Evolutionary conservation across 129 eudicot genomes (phyloP).

Genomic region (Solidago caesia): DNA sequence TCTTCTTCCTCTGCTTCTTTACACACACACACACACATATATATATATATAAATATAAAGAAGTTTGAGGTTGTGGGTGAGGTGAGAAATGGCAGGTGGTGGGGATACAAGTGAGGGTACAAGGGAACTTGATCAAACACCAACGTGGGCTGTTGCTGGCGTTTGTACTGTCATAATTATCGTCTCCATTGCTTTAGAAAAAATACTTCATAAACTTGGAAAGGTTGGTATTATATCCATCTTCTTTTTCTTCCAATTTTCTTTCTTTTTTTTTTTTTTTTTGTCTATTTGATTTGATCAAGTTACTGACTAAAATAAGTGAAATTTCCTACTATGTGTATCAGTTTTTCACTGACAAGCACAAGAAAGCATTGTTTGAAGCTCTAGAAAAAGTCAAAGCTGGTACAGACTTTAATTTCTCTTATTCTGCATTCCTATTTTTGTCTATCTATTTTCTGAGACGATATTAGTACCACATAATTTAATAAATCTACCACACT

Average conservation of each 20-base stretch:
- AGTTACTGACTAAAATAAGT: conserved; percentile 1
- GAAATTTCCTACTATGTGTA: background rate
- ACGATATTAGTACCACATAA: no score
- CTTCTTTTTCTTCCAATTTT: background rate
- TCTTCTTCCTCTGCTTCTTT: no score
- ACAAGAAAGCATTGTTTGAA: conserved; percentile 65
- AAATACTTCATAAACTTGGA: conserved; percentile 60
- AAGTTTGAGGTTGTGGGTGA: background rate
- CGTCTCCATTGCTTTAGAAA: conserved; percentile 62
- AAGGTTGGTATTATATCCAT: conserved; percentile 33
- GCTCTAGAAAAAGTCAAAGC: conserved; percentile 89
- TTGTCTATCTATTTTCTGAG: no score
- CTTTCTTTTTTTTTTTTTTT: background rate
- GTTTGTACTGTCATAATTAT: conserved; percentile 80
- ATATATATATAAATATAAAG: no score
- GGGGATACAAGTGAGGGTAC: conserved; percentile 31
- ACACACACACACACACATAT: no score
- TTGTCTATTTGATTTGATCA: background rate
- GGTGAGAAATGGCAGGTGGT: conserved; percentile 42
- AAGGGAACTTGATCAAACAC: conserved; percentile 67
- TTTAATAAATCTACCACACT: no score
- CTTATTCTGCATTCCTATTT: background rate
- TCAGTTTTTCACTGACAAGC: conserved; percentile 63
- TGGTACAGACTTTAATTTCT: conserved; percentile 41
- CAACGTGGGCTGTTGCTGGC: conserved; percentile 96